Base-by-base conservation (phyloP, 2,329 filamentous ascomycete genomes). In the Orbilia ellipsospora region DNA sequence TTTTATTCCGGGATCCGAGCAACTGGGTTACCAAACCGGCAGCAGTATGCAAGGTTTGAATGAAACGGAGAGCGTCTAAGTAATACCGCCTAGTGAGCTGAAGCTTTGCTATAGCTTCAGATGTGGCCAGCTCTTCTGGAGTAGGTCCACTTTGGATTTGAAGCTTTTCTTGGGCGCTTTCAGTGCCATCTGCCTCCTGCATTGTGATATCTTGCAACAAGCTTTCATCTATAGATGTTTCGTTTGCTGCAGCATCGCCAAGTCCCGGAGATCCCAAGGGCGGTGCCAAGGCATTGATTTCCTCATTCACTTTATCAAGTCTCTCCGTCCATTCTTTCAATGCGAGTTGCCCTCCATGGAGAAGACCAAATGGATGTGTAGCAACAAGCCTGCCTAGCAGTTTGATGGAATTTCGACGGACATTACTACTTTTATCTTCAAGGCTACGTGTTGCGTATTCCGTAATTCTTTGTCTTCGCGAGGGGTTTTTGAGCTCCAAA, bases 341-440 rank as follows among this genome's bases (percentile, higher is more conserved):
- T 10, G 91, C 90, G 2, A 99, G 87, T 79, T 95, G 90, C 0
- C 93, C 93, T 20, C 93, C 94, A 80, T 98, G 93, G 84, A 97
- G 90, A 16, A 94, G 89, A 44, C 91, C 93, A 80, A 97, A 99
- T 1, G 95, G 95, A 82, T 99, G 95, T 0, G 94, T 97, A 77
- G 94, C 93, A 79, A 99, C 92, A 5, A 99, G 85, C 51, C 91
- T 91, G 4, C 90, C 92, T 0, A 99, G 86, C 5, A 99, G 85
- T 82, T 97, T 98, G 81, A 99, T 95, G 1, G 95, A 94, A 81
- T 98, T 98, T 72, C 94, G 88, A 77, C 95, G 88, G 36, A 99
- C 95, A 80, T 98, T 96, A 83, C 95, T 99, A 84, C 94, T 98
- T 86, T 96, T 98, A 84, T 99, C 96, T 82, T 97, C 92, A 1